phyloP scores from a whole-genome alignment of 345 rosid genomes.

The Populus tremula region DNA sequence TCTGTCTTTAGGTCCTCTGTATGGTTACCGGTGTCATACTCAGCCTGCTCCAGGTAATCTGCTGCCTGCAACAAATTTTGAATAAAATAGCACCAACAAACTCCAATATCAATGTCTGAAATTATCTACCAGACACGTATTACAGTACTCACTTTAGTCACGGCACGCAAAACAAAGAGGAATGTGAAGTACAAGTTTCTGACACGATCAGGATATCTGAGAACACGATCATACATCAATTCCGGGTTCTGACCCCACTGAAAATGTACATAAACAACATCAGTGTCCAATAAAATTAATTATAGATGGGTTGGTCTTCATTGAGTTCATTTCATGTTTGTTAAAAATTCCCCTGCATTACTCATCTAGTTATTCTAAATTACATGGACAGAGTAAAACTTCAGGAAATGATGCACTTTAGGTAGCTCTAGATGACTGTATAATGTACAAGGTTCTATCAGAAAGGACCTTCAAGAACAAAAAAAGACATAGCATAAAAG shows the following conservation, averaged over 20 bases:
- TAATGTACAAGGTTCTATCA: neutral
- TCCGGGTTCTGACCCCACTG: constrained; percentile 94
- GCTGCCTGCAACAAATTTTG: neutral
- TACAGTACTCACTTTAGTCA: constrained; percentile 61
- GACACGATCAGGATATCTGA: constrained; percentile 82
- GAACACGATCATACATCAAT: constrained; percentile 77
- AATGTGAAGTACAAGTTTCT: constrained; percentile 83
- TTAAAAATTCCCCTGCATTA: neutral
- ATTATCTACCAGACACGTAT: neutral
- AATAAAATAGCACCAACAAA: neutral
- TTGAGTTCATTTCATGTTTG: neutral
- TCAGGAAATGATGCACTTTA: neutral
- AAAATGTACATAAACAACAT: constrained; percentile 5
- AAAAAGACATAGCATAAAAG: neutral
- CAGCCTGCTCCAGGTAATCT: constrained; percentile 71
- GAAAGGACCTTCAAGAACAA: neutral
- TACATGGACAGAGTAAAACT: neutral
- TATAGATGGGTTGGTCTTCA: neutral
- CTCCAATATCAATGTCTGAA: neutral
- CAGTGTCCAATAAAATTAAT: neutral
- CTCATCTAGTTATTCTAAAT: neutral
- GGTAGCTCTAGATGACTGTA: neutral
- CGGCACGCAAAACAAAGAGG: constrained; percentile 88
- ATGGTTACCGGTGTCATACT: constrained; percentile 75
- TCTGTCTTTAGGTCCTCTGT: constrained; percentile 79